Conservation (phyloP, 106 monocot genomes). For the Cymbidium sinense region DNA sequence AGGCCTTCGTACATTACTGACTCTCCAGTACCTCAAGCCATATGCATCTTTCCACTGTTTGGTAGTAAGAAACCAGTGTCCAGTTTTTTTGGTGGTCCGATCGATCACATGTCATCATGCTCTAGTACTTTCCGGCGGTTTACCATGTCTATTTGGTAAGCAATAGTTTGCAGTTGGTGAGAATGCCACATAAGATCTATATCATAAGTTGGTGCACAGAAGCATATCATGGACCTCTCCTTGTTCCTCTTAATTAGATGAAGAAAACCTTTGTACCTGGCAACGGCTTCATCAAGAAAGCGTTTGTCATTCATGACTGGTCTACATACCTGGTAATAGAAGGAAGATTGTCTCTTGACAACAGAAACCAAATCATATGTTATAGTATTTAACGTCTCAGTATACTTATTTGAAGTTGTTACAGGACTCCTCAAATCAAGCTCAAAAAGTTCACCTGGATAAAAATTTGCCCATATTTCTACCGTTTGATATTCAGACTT, state of each 20-base stretch:
- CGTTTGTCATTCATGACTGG: constrained; percentile 44
- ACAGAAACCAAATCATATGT: constrained; percentile 83
- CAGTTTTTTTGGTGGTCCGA: constrained; percentile 69
- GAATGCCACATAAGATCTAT: no score
- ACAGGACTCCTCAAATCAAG: constrained; percentile 24
- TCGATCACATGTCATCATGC: constrained; percentile 94
- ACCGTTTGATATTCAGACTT: constrained; percentile 15
- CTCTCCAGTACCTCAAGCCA: constrained; percentile 84
- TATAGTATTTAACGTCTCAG: constrained; percentile 26
- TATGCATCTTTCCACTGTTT: constrained; percentile 66
- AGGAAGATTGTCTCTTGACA: constrained; percentile 73
- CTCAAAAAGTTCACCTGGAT: constrained; percentile 77
- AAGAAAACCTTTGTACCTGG: no score
- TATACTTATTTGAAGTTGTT: constrained; percentile 4
- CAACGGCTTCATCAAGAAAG: no score
- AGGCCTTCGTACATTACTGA: constrained; percentile 71
- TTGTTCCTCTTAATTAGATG: no score
- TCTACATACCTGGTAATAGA: constrained; percentile 87
- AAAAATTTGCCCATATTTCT: constrained; percentile 50
- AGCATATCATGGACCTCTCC: no score
- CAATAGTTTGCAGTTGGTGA: no score
- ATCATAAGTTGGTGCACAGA: no score
- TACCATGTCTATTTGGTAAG: constrained; percentile 70
- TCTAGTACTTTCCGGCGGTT: constrained; percentile 53
- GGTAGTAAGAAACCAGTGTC: constrained; percentile 73